Evolutionary conservation across 805 yeast species (phyloP).

Genomic region (Metschnikowia vanudenii): DNA sequence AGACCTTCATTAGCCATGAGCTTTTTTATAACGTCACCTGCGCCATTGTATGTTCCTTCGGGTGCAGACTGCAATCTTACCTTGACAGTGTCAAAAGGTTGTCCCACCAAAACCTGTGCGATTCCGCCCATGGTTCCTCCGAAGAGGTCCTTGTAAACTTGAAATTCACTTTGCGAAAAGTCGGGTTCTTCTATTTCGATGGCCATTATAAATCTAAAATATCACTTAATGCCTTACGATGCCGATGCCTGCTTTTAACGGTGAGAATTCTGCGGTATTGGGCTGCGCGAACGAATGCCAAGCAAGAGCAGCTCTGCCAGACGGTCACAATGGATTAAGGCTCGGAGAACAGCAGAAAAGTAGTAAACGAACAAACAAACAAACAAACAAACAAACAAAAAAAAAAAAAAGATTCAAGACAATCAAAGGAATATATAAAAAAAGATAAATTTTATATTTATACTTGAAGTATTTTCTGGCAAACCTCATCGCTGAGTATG

Average conservation of each 20-base stretch:
- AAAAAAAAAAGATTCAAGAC: too few species aligned
- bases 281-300: constrained; percentile 1
- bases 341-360: background rate
- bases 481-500: too few species aligned
- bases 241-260: background rate
- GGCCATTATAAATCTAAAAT: constrained; percentile 26
- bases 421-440: background rate
- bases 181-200: constrained; percentile 45
- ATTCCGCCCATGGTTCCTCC: constrained; percentile 96
- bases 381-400: background rate
- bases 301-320: background rate
- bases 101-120: constrained; percentile 93
- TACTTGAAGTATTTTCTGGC: too few species aligned
- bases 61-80: constrained; percentile 89
- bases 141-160: constrained; percentile 70
- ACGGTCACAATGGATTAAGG: too few species aligned
- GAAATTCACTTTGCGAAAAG: constrained; percentile 32
- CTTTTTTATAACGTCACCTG: constrained; percentile 72
- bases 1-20: constrained; percentile 51
- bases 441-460: too few species aligned
- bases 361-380: background rate
- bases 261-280: constrained; percentile 4
- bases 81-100: constrained; percentile 94
- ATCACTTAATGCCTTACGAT: background rate
- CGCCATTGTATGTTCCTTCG: constrained; percentile 68